phyloP scores from a whole-genome alignment of 306 rosid species.

The Leucaena leucocephala region DNA sequence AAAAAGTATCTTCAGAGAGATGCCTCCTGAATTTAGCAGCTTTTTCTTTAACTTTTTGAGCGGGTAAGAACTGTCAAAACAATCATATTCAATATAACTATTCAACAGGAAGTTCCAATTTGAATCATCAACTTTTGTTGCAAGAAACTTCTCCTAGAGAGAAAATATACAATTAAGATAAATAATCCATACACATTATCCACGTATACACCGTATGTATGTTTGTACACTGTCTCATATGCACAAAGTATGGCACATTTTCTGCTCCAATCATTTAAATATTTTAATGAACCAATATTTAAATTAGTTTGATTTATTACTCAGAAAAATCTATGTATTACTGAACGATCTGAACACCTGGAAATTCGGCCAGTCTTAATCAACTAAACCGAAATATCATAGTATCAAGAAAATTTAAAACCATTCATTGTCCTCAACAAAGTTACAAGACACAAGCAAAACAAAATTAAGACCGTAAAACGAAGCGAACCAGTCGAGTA shows the following conservation, averaged over 20 bases:
- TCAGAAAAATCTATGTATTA: background rate
- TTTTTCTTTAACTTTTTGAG: slow-evolving; percentile 74
- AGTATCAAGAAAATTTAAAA: slow-evolving; percentile 15
- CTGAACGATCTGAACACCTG: background rate
- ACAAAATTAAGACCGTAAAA: slow-evolving; percentile 18
- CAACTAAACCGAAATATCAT: background rate
- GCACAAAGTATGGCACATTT: slow-evolving; percentile 21
- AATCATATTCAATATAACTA: slow-evolving; percentile 14
- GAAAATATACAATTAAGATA: slow-evolving; percentile 27
- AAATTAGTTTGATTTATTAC: background rate
- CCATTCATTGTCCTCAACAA: background rate
- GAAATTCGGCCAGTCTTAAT: background rate
- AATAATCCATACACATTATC: slow-evolving; percentile 1
- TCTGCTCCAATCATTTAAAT: slow-evolving; percentile 8
- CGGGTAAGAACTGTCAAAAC: slow-evolving; percentile 77
- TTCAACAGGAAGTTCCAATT: slow-evolving; percentile 25
- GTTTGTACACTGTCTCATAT: background rate
- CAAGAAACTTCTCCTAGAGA: slow-evolving; percentile 24
- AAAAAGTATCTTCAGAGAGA: slow-evolving; percentile 56
- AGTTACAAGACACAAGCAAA: background rate
- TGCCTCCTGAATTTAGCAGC: slow-evolving; percentile 72
- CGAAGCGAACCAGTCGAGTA: slow-evolving; percentile 75
- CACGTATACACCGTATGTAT: background rate
- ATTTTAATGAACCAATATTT: slow-evolving; percentile 10
- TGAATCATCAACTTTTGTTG: slow-evolving; percentile 12